Evolutionary conservation across 768 basidiomycete species (phyloP).

Genomic region (Termitomyces titanicus): DNA sequence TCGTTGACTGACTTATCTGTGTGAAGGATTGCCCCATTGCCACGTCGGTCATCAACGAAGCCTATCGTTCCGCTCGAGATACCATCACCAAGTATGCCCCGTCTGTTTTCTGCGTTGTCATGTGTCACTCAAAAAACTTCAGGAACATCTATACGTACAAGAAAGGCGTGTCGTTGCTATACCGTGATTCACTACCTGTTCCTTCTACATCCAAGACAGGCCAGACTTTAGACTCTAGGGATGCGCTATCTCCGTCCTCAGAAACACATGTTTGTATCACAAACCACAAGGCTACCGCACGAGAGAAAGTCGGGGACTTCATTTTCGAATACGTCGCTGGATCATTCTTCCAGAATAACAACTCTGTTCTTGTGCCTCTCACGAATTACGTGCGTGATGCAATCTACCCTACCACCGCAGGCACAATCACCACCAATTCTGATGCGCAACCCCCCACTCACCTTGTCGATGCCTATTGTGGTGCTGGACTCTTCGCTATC

Average conservation of each 20-base stretch:
- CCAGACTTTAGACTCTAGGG: conserved; percentile 25
- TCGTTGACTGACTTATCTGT: neutral
- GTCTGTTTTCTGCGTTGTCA: neutral
- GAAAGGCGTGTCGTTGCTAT: conserved; percentile 83
- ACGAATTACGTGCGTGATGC: conserved; percentile 80
- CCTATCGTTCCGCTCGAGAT: conserved; percentile 55
- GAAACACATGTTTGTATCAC: conserved; percentile 78
- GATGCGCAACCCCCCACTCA: conserved; percentile 52
- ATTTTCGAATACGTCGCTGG: conserved; percentile 84
- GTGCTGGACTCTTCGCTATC: conserved; percentile 85
- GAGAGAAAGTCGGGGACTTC: conserved; percentile 78
- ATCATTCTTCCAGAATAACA: conserved; percentile 99
- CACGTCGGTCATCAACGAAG: conserved; percentile 72
- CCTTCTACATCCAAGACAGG: conserved; percentile 18
- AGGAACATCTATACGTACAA: conserved; percentile 82
- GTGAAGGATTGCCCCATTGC: conserved; percentile 88
- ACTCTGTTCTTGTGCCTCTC: conserved; percentile 80
- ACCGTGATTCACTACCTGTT: conserved; percentile 71
- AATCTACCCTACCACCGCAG: conserved; percentile 41
- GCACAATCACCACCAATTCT: conserved; percentile 13
- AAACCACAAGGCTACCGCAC: conserved; percentile 73
- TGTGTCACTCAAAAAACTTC: conserved; percentile 5
- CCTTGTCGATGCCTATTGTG: conserved; percentile 95
- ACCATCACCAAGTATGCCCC: conserved; percentile 61
- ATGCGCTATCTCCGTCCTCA: conserved; percentile 34